Base-by-base conservation (phyloP, 768 basidiomycete genomes). In the Boletus reticulatus region DNA sequence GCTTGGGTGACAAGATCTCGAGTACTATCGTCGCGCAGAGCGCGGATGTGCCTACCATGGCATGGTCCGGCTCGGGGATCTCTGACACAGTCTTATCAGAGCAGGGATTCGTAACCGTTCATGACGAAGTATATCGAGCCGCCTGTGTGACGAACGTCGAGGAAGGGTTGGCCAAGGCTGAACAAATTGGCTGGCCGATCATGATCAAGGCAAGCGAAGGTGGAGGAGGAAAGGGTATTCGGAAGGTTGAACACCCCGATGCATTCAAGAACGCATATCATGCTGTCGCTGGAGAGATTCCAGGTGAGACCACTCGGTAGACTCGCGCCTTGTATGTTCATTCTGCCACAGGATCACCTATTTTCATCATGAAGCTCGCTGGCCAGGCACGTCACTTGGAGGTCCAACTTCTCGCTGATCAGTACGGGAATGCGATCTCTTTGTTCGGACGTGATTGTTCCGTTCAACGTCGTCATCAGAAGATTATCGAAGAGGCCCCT, bases 171-270 rank as follows among this genome's bases (percentile, higher is more conserved):
- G 73, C 77, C 58, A 85, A 80, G 66, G 92, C 96, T 0, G 87
- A 93, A 69, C 75, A 84, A 68, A 97, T 99, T 48, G 95, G 96
- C 12, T 98, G 84, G 81, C 97, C 97, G 0, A 85, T 99, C 59
- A 99, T 99, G 97, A 98, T 99, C 78, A 99, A 99, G 78, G 97
- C 97, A 6, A 94, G 91, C 60, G 97, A 99, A 73, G 97, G 97
- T 61, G 97, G 97, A 63, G 97, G 97, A 73, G 97, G 97, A 56
- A 99, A 99, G 73, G 97, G 97, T 75, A 99, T 99, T 56, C 81
- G 97, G 52, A 98, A 91, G 76, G 97, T 99, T 29, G 92, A 96
- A 48, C 75, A 77, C 46, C 77, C 88, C 2, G 91, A 94, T 44
- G 83, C 83, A 48, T 98, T 99, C 80, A 94, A 90, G 76, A 96